Base-by-base conservation (phyloP, 179 eudicot genomes). In the Silene noctiflora region DNA sequence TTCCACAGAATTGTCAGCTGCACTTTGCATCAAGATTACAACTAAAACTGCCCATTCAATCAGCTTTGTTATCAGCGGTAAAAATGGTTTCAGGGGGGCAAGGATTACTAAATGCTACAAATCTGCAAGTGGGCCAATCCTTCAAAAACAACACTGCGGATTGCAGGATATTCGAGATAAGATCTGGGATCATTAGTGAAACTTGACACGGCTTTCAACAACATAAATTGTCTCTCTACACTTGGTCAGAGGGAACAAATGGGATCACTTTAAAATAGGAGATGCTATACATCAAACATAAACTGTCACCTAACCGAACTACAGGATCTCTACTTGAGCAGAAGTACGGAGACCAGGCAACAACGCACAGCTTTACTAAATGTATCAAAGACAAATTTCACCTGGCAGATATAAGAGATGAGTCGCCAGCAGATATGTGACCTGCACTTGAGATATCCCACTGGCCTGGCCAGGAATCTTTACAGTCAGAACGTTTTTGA, bases 381-480 rank as follows among this genome's bases (percentile, higher is more conserved):
- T 11, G 29, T 25, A 58, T 35, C 53, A 42, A 31, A 39, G 51
- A 59, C 42, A 65, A 1, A 39, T 1, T 25, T 69, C 77, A 94
- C 98, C 96, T 90, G 78, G 96, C 98, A 46, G 97, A 67, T 73
- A 88, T 69, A 81, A 94, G 97, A 70, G 97, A 92, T 63, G 96
- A 88, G 77, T 92, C 96, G 33, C 98, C 96, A 76, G 98, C 97
- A 74, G 96, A 89, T 80, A 94, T 89, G 82, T 94, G 98, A 76
- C 98, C 98, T 29, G 98, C 98, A 81, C 98, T 94, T 69, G 98
- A 94, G 72, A 92, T 86, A 82, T 94, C 98, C 98, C 98, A 94
- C 77, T 81, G 79, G 44, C 97, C 91, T 69, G 97, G 89, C 92
- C 91, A 94, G 48, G 98, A 94, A 81, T 94, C 98, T 84, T 94